These are phyloP conservation scores for Trametes maxima DNA, from an alignment of 768 basidiomycete genomes.

Conservation along the genomic window DNA sequence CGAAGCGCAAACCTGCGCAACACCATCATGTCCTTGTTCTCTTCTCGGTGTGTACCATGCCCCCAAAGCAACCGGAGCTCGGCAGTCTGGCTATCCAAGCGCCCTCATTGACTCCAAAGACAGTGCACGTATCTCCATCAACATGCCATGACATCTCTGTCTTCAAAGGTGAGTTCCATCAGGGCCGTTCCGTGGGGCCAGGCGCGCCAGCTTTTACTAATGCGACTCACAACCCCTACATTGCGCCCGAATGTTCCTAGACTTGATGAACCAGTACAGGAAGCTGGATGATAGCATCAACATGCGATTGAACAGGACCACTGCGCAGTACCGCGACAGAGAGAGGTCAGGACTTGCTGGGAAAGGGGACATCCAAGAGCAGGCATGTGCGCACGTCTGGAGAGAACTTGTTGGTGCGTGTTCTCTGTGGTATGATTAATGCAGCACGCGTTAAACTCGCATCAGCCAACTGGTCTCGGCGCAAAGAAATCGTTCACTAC, in stretches of 20 bases:
- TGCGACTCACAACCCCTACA: neutral
- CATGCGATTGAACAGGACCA: conserved; percentile 80
- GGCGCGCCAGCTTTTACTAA: neutral
- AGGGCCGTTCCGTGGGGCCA: neutral
- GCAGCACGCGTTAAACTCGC: neutral
- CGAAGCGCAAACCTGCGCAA: neutral
- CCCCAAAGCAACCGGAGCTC: conserved; percentile 49
- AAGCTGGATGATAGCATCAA: conserved; percentile 77
- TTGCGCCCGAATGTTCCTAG: conserved; percentile 42
- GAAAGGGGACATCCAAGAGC: conserved; percentile 63
- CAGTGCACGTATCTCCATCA: conserved; percentile 69
- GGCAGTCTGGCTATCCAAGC: conserved; percentile 73
- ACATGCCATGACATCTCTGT: conserved; percentile 76
- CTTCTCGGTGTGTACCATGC: conserved; percentile 33
- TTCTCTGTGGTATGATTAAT: neutral
- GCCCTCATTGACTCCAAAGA: conserved; percentile 58
- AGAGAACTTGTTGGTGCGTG: conserved; percentile 73
- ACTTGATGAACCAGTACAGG: conserved; percentile 81
- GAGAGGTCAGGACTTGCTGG: conserved; percentile 52
- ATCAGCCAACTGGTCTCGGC: conserved; percentile 62
- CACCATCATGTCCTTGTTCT: neutral
- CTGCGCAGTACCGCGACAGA: conserved; percentile 73
- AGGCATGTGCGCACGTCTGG: conserved; percentile 79
- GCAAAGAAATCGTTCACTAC: conserved; percentile 74
- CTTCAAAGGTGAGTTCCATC: conserved; percentile 63